Base-by-base conservation (phyloP, 1,139 yeast genomes). In the Keqinozyma sinolaborantium region DNA sequence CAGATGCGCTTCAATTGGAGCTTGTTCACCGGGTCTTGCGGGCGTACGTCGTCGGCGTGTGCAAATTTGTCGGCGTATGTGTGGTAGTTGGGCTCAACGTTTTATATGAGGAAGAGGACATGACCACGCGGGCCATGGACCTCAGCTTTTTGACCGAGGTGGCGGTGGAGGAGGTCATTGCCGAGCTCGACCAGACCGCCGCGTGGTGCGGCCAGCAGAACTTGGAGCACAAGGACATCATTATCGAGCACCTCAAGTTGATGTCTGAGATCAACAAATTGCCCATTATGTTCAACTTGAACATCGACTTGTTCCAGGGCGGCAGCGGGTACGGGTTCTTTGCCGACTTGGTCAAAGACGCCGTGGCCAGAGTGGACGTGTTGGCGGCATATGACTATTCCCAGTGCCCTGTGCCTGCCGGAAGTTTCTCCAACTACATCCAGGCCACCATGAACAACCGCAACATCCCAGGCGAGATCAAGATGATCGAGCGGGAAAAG, bases 101-200 rank as follows among this genome's bases (percentile, higher is more conserved):
- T 5, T 60, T 83, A 12, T 79, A 77, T 44, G 90, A 83, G 45
- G 92, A 83, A 46, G 94, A 83, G 48, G 94, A 83, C 53, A 57
- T 83, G 31, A 79, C 79, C 34, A 76, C 83, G 2, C 73, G 82
- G 41, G 63, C 67, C 9, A 76, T 82, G 81, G 77, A 76, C 30
- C 49, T 67, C 31, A 58, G 64, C 37, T 64, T 63, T 32, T 53
- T 67, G 30, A 36, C 39, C 16, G 53, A 49, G 15, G 47, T 61
- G 3, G 39, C 54, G n/a, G 33, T 53, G 2, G 51, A 47, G 15
- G 43, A 45, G 4, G 50, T 61, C 1, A 33, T 53, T 2, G 47
- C 41, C 4, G 56, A 51, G 15, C 38, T 66, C 4, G 45, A 51
- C 5, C 34, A 32, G 4, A 37, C 56, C 1, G 44, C 53, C 3